Percentiles rank a stretch among this genome's conserved stretches.
Conservation (phyloP, 257 asterid species). For the Solanum sparsipilum region DNA sequence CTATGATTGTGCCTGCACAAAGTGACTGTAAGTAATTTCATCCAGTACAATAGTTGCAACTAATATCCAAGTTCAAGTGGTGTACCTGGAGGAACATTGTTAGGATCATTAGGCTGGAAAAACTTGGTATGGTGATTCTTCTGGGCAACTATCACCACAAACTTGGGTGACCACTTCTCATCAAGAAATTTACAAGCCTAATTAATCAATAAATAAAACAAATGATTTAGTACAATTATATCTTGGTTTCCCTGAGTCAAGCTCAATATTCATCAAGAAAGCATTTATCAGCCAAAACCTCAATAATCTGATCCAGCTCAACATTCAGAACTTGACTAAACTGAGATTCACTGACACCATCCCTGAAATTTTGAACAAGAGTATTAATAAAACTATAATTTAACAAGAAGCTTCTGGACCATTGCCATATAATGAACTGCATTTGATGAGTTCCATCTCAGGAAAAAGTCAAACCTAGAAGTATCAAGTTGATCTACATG, state of each 20-base stretch:
- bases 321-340: constrained; percentile 74
- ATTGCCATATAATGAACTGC: background rate
- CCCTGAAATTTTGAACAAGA: constrained; percentile 31
- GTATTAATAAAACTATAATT: background rate
- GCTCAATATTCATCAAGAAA: background rate
- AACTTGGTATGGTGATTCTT: constrained; percentile 91
- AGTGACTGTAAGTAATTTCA: background rate
- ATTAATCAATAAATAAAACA: constrained; percentile 7
- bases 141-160: constrained; percentile 76
- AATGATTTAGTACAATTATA: background rate
- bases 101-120: constrained; percentile 65
- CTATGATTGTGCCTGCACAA: constrained; percentile 76
- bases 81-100: constrained; percentile 82
- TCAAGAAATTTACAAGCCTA: constrained; percentile 84
- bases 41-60: background rate
- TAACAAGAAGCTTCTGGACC: background rate
- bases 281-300: constrained; percentile 29
- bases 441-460: background rate
- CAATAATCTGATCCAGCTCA: constrained; percentile 74
- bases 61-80: background rate
- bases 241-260: background rate
- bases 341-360: constrained; percentile 88
- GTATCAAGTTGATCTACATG: background rate
- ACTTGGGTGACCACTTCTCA: constrained; percentile 74
- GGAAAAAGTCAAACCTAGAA: background rate